phyloP scores from a whole-genome alignment of 192 early-diverging fungal genomes.

The Coemansia sp. region DNA sequence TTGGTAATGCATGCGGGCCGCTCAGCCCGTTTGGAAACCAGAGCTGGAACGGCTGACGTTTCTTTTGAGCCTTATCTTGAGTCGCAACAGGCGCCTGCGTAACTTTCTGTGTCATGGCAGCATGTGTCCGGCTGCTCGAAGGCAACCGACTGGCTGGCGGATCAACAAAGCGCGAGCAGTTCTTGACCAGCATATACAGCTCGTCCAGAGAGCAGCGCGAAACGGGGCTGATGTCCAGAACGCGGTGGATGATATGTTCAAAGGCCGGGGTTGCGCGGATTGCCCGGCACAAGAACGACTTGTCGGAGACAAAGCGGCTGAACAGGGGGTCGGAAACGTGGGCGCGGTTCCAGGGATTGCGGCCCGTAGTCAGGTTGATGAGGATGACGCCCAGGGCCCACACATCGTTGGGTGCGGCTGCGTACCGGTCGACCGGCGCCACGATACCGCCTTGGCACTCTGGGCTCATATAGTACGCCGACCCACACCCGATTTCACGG shows the following conservation, averaged over 20 bases:
- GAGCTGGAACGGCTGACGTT: neutral
- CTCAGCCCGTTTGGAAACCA: slow-evolving; percentile 15
- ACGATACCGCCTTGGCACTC: slow-evolving; percentile 67
- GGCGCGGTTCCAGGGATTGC: slow-evolving; percentile 78
- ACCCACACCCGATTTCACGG: slow-evolving; percentile 83
- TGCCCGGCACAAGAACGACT: slow-evolving; percentile 62
- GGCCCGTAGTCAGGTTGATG: slow-evolving; percentile 81
- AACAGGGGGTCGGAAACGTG: slow-evolving; percentile 75
- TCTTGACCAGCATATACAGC: slow-evolving; percentile 42
- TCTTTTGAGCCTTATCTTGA: neutral
- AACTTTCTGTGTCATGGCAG: neutral
- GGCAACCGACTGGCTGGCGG: slow-evolving; percentile 5
- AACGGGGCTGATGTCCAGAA: slow-evolving; percentile 69
- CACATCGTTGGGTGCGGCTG: slow-evolving; percentile 77
- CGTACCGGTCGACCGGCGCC: slow-evolving; percentile 57
- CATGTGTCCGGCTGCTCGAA: neutral
- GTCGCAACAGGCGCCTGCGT: neutral
- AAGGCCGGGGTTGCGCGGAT: slow-evolving; percentile 69
- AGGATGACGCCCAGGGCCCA: slow-evolving; percentile 90
- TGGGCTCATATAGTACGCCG: slow-evolving; percentile 85
- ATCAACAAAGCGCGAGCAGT: slow-evolving; percentile 42
- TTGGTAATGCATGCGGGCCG: slow-evolving; percentile 9
- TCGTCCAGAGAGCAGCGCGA: slow-evolving; percentile 57
- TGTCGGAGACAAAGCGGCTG: slow-evolving; percentile 64
- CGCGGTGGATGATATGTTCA: slow-evolving; percentile 66